Base-by-base conservation (phyloP, 2,329 filamentous ascomycete species). In the Neonectria ditissima region DNA sequence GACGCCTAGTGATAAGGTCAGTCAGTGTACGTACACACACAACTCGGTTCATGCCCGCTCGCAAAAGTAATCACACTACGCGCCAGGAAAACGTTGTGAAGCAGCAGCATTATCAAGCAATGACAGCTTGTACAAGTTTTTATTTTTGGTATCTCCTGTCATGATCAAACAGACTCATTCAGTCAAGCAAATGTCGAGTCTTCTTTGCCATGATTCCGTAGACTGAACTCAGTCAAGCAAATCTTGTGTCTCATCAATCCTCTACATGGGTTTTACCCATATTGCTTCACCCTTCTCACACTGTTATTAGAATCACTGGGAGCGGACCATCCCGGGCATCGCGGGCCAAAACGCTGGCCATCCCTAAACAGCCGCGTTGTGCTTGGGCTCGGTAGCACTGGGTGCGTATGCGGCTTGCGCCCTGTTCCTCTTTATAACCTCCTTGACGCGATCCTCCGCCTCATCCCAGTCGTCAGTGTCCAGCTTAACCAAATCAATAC, bases 381-480 rank as follows among this genome's bases (percentile, higher is more conserved):
- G 63, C 65, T 72, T 64, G 45, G 71, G 72, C 55, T 82, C 80
- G 18, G 80, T 81, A 34, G 80, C 80, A 58, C 80, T 82, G 4
- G 84, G 84, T 2, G 81, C 83, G 67, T 84, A 85, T 52, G 79
- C 81, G 20, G 86, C 83, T 75, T 87, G 85, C 24, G 87, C 87
- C 69, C 87, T 82, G 71, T 85, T 88, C 66, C 86, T 88, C 82
- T 93, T 94, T 83, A 95, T 93, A 57, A 94, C 90, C 56, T 86
- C 86, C 80, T 97, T 93, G 62, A 97, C 91, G 68, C 89, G 87
- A 50, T 89, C 87, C 81, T 98, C 95, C 1, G 96, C 93, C 62
- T 89, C 84, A 74, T 98, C 96, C 94, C 95, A 97, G 76, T 99
- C 94, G 26, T 90, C 87, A 3, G 92, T 93, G 68, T 94, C 89